Base-by-base conservation (phyloP, 805 yeast species). In the Metschnikowia noctiluminum region DNA sequence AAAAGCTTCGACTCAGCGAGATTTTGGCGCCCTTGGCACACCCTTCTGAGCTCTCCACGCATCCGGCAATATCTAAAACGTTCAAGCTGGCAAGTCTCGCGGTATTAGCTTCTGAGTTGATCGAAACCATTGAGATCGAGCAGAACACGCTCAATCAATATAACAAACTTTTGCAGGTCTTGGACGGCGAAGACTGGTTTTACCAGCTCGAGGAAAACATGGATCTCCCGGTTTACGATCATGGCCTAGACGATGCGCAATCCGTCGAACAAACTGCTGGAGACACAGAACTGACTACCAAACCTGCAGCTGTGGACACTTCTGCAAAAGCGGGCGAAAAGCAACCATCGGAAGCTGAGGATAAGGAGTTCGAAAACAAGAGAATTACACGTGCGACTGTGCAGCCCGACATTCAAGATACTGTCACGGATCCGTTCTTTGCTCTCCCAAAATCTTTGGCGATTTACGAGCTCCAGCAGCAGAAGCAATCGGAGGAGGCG, bases 181-280 rank as follows among this genome's bases (percentile, higher is more conserved):
- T 92, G 56, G 73, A 92, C 43, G 97, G 97, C 5, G 98, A 92
- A 62, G 92, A 89, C 62, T 87, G 95, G 54, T 74, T 74, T 39
- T 82, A 81, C 47, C 66, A 85, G 36, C 70, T 81, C 16, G 88
- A 87, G 34, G 81, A 79, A 21, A 79, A 81, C 42, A 64, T 91
- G 65, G 79, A 81, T 26, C 71, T 90, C 32, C 85, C 89, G 1
- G 74, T 68, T 28, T 87, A 87, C 60, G 87, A 88, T 59, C 90
- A 85, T 58, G 80, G 83, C 31, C 64, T 85, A 42, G 64, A 58
- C 39, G 64, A 60, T n/a, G 15, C 50, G 1, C 48, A 28, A 6
- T 34, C 35, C 15, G n/a, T 27, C n/a, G 46, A 31, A 2, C 21
- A 27, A n/a, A 28, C 12, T 9, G 36, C 31, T 8, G 40, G 27